These are phyloP conservation scores for Microsporum audouinii DNA, from an alignment of 2,329 filamentous ascomycete genomes.

Conservation along the genomic window DNA sequence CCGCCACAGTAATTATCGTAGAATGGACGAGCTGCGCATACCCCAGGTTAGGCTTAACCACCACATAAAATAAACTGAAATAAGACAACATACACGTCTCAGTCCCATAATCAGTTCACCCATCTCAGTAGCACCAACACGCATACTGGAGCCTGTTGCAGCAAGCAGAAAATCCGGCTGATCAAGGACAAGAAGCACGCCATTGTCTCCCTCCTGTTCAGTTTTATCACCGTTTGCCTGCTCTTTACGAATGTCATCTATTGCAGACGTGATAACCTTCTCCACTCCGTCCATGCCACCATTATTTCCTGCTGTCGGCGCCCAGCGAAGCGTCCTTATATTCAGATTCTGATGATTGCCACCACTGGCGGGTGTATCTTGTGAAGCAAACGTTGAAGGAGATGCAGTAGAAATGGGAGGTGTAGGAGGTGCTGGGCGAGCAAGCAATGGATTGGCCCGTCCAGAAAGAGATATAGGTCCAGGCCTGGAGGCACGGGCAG, in stretches of 20 bases:
- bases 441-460: neutral
- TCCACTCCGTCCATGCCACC: conserved; percentile 24
- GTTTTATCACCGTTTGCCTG: neutral
- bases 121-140: conserved; percentile 36
- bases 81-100: conserved; percentile 47
- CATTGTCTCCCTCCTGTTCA: conserved; percentile 18
- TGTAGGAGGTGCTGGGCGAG: neutral
- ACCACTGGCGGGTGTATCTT: neutral
- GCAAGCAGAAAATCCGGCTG: conserved; percentile 56
- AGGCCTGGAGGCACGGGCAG: neutral
- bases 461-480: neutral
- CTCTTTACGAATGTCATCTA: conserved; percentile 8
- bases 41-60: neutral
- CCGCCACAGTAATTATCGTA: conserved; percentile 56
- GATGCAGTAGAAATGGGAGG: neutral
- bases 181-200: conserved; percentile 52
- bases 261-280: conserved; percentile 24
- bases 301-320: neutral
- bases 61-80: neutral
- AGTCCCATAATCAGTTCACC: conserved; percentile 47
- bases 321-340: neutral
- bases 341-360: neutral
- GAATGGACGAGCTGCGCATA: conserved; percentile 47
- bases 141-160: conserved; percentile 39
- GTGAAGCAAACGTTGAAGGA: neutral